phyloP scores from a whole-genome alignment of 2,329 filamentous ascomycete genomes.

The Aspergillus intermedius region DNA sequence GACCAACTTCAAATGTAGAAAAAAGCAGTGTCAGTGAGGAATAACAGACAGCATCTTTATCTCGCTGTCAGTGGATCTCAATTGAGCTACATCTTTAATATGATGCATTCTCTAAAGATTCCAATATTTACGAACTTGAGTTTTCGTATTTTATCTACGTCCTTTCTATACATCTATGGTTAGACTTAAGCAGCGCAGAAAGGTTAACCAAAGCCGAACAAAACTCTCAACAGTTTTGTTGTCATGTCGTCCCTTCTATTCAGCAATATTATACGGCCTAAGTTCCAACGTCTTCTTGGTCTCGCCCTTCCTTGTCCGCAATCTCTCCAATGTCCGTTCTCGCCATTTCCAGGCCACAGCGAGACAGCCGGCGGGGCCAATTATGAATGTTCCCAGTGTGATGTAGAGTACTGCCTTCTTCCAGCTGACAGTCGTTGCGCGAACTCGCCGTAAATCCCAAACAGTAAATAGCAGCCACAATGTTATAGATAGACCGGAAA shows the following conservation, averaged over 20 bases:
- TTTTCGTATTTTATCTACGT: too few relatives aligned
- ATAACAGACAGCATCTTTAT: too few relatives aligned
- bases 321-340: background rate
- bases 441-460: conserved; percentile 9
- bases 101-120: too few relatives aligned
- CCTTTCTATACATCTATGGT: too few relatives aligned
- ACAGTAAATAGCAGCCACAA: conserved; percentile 8
- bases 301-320: background rate
- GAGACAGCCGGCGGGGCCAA: background rate
- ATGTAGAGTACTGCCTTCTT: background rate
- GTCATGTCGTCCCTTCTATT: too few relatives aligned
- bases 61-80: too few relatives aligned
- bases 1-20: conserved; percentile 4
- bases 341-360: background rate
- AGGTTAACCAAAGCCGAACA: too few relatives aligned
- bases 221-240: too few relatives aligned
- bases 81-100: too few relatives aligned
- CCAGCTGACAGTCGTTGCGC: background rate
- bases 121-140: too few relatives aligned
- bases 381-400: background rate
- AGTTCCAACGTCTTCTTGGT: background rate
- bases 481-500: background rate
- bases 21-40: background rate
- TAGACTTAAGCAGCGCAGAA: too few relatives aligned
- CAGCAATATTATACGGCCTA: background rate